Evolutionary conservation across 2,329 filamentous ascomycete species (phyloP), one percentile per base, ranked within the genome.

Genomic region (Talaromyces sp.): DNA sequence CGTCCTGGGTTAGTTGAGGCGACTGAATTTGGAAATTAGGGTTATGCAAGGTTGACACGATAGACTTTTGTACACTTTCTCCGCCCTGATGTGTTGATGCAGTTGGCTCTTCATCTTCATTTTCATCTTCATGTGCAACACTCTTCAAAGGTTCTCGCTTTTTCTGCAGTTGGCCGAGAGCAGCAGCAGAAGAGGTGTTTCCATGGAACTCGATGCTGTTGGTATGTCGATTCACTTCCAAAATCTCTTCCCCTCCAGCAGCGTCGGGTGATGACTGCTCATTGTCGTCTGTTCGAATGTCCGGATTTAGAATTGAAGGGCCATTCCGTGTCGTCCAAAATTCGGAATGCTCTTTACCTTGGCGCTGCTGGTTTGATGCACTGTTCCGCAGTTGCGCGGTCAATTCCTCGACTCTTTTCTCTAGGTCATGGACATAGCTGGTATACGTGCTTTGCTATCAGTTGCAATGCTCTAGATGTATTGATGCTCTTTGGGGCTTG

Each of bases 151-250:
- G 68, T 2, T 70, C 72, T 3, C 69, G 67, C 2, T 67, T 63
- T 58, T 70, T 73, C 60, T 78, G 72, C 4, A 82, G 67, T 57
- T 78, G 75, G 2, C 76, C 78, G 9, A 82, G 71, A 2, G 80
- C 72, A 4, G 80, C 78, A 1, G 80, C 75, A 2, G 77, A 78
- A 0, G 80, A 82, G 1, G 79, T 79, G 62, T 75, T 79, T 4
- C 80, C 80, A 62, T 82, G 79, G 42, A 80, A 82, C 63, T 82
- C 80, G 34, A 80, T 75, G 59, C 75, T 76, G 31, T 75, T 76
- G 0, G 79, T 82, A 52, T 81, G 78, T 10, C 72, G 72, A 61
- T 81, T 81, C 42, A 81, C 69, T 31, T 79, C 78, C 4, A 73
- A 75, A 47, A 81, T 72, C 58, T 81, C 78, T 27, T 78, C 73